Conservation (phyloP, 2,329 filamentous ascomycete species). For the Colletotrichum tamarilloi region DNA sequence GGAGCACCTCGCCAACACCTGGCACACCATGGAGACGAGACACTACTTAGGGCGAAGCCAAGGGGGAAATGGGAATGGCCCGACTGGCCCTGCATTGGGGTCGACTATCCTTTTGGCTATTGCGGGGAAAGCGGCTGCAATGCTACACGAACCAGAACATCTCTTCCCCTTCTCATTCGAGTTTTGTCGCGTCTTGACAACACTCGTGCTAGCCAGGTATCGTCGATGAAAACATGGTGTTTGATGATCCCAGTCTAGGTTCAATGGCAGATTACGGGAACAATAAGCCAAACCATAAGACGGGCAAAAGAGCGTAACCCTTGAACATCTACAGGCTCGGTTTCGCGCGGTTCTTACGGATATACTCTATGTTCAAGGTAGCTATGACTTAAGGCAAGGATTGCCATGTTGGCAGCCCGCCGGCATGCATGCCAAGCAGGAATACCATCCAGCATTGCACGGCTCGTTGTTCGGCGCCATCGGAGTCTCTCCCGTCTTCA, state of each 20-base stretch:
- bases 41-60: neutral
- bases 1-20: neutral
- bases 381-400: neutral
- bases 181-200: neutral
- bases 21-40: neutral
- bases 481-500: slow-evolving; percentile 23
- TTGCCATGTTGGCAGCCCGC: neutral
- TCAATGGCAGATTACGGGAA: neutral
- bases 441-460: neutral
- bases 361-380: neutral
- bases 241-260: neutral
- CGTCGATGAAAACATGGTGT: neutral
- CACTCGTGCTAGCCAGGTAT: neutral
- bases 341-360: no score
- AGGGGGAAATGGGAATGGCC: slow-evolving; percentile 16
- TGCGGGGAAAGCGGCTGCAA: slow-evolving; percentile 17
- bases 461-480: slow-evolving; percentile 16
- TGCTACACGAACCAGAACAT: neutral
- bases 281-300: neutral
- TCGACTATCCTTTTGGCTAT: neutral
- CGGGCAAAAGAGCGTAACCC: neutral
- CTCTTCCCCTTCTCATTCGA: neutral
- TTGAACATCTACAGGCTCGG: neutral
- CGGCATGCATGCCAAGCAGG: neutral
- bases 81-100: slow-evolving; percentile 22